Evolutionary conservation across 208 protist genomes (phyloP).

Genomic region (Leptomonas pyrrhocoris): DNA sequence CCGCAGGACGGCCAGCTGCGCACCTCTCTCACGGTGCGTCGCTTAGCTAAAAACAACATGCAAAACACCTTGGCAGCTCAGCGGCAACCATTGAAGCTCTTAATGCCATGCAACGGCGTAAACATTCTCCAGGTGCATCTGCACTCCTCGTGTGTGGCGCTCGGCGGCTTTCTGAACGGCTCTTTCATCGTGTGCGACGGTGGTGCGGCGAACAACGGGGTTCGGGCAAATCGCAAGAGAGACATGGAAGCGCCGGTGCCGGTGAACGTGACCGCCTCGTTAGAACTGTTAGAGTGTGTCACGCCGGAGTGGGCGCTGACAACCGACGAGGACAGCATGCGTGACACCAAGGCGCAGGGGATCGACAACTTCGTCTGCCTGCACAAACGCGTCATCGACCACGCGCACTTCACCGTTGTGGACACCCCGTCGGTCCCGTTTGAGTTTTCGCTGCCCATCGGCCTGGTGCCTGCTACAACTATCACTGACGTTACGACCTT

Average conservation of each 20-base stretch:
- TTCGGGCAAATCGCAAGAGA: not conserved
- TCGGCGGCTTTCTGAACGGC: slow-evolving; percentile 49
- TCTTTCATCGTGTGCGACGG: slow-evolving; percentile 26
- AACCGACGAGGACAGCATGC: slow-evolving; percentile 13
- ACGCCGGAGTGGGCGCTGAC: slow-evolving; percentile 31
- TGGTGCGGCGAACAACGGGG: not conserved
- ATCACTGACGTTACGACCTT: slow-evolving; percentile 35
- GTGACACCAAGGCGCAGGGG: slow-evolving; percentile 18
- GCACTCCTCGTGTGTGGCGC: slow-evolving; percentile 36
- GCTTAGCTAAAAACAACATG: slow-evolving; percentile 17
- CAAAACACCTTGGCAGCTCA: slow-evolving; percentile 24
- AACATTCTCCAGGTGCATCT: slow-evolving; percentile 34
- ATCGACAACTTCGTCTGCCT: slow-evolving; percentile 34
- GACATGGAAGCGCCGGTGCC: slow-evolving; percentile 21
- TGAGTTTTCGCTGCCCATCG: slow-evolving; percentile 31
- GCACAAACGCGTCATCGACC: slow-evolving; percentile 30
- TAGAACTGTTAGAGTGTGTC: slow-evolving; percentile 34
- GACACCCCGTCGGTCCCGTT: slow-evolving; percentile 34
- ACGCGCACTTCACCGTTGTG: slow-evolving; percentile 20
- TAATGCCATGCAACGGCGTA: slow-evolving; percentile 31
- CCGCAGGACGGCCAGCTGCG: slow-evolving; percentile 38
- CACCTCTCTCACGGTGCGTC: slow-evolving; percentile 22
- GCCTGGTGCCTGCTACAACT: slow-evolving; percentile 24
- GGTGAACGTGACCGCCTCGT: slow-evolving; percentile 19
- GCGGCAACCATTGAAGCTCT: slow-evolving; percentile 34